These are phyloP conservation scores for Sclerotiophoma versabilis DNA, from an alignment of 2,329 filamentous ascomycete genomes.

Conservation along the genomic window DNA sequence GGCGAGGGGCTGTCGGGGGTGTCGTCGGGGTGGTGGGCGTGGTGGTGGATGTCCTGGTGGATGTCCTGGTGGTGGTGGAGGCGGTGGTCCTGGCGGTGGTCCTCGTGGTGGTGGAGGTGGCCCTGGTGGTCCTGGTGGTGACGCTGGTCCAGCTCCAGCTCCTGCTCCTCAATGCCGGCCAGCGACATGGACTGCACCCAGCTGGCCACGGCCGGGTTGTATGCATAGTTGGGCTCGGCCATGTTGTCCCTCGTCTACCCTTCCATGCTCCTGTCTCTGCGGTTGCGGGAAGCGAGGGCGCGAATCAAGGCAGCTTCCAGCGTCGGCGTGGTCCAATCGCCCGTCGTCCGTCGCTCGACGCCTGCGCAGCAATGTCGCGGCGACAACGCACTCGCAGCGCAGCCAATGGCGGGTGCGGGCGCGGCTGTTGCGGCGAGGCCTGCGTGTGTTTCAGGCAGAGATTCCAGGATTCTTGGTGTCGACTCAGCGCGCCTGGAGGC, in stretches of 20 bases:
- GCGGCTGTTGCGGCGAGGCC: slow-evolving; percentile 8
- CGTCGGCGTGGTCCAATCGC: slow-evolving; percentile 17
- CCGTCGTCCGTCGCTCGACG: background rate
- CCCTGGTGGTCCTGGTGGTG: background rate
- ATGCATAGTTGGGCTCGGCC: slow-evolving; percentile 45
- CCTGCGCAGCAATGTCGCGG: slow-evolving; percentile 4
- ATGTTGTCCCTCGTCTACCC: slow-evolving; percentile 35
- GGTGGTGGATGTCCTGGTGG: background rate
- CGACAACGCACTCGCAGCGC: slow-evolving; percentile 16
- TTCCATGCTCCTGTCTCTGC: slow-evolving; percentile 34
- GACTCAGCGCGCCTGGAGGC: slow-evolving; percentile 10
- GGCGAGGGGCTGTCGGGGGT: slow-evolving; percentile 30
- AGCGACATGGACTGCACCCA: slow-evolving; percentile 47
- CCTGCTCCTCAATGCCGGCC: slow-evolving; percentile 26
- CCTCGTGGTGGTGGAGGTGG: background rate
- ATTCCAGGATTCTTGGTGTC: background rate
- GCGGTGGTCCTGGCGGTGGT: background rate
- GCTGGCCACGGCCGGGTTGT: slow-evolving; percentile 39
- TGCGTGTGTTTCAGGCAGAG: slow-evolving; percentile 17
- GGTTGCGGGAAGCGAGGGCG: slow-evolving; percentile 29
- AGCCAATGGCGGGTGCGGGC: slow-evolving; percentile 11
- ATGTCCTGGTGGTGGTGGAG: background rate
- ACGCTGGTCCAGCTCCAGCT: background rate
- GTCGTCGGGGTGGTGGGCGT: slow-evolving; percentile 19
- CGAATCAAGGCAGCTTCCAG: slow-evolving; percentile 37